Evolutionary conservation across 2,329 filamentous ascomycete genomes (phyloP).

Genomic region (Westerdykella sp.): DNA sequence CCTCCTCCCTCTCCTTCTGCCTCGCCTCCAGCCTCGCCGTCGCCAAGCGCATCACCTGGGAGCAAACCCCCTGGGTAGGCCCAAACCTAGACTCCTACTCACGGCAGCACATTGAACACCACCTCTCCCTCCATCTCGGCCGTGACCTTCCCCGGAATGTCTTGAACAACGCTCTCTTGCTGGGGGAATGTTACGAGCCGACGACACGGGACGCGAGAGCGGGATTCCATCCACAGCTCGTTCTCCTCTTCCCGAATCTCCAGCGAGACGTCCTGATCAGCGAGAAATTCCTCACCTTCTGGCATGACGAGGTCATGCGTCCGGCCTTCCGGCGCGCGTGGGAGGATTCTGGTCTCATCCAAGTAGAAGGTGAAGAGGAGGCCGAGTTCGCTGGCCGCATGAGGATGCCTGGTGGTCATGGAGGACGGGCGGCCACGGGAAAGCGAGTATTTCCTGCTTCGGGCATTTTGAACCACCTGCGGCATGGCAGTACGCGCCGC

Average conservation of each 20-base stretch:
- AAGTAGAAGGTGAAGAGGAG: background rate
- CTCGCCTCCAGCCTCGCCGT: conserved; percentile 13
- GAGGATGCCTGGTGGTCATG: background rate
- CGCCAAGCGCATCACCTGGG: conserved; percentile 16
- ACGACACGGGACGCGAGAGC: background rate
- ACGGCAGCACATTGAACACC: conserved; percentile 5
- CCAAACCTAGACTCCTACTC: background rate
- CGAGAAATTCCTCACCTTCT: conserved; percentile 10
- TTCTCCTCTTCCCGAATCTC: conserved; percentile 15
- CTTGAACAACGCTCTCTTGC: conserved; percentile 5
- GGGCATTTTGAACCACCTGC: conserved; percentile 3
- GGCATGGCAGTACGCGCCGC: background rate
- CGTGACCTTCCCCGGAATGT: background rate
- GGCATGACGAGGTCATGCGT: conserved; percentile 16
- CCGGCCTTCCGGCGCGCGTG: conserved; percentile 17
- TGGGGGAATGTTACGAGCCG: conserved; percentile 7
- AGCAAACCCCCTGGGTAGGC: conserved; percentile 15
- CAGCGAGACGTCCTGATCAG: background rate
- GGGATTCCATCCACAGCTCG: conserved; percentile 6
- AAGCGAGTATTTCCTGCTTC: background rate
- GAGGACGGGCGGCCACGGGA: too few species aligned
- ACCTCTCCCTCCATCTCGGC: background rate
- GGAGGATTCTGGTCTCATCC: conserved; percentile 6
- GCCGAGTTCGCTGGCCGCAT: background rate
- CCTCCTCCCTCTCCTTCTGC: conserved; percentile 9